A percentile compares a stretch with the other conserved stretches of the same genome.
These are phyloP conservation scores for Lyophyllum decastes DNA, from an alignment of 768 basidiomycete genomes.

Conservation along the genomic window DNA sequence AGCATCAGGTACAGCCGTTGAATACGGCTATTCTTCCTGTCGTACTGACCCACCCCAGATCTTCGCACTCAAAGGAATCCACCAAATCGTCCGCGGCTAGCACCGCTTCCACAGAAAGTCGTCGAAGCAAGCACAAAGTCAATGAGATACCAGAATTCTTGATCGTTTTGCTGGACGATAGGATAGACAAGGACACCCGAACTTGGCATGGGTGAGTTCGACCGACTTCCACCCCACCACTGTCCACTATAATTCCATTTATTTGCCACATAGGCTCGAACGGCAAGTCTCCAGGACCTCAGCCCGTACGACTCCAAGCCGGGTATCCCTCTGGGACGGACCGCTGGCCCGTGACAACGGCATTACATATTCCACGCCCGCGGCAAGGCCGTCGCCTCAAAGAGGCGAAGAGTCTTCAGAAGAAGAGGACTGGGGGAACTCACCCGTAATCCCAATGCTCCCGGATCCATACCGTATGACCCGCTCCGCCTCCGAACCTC, in stretches of 20 bases:
- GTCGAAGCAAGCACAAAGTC: slow-evolving; percentile 17
- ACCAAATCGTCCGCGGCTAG: slow-evolving; percentile 13
- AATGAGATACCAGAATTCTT: slow-evolving; percentile 31
- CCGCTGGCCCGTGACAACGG: slow-evolving; percentile 36
- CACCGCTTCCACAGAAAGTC: slow-evolving; percentile 12
- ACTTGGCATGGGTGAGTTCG: slow-evolving; percentile 46
- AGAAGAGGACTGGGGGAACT: slow-evolving; percentile 30
- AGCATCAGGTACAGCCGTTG: slow-evolving; percentile 10
- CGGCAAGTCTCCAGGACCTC: slow-evolving; percentile 30
- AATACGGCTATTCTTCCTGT: not conserved
- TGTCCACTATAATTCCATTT: not conserved
- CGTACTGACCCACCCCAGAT: not conserved
- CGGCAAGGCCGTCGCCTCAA: slow-evolving; percentile 1
- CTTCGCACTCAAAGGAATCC: slow-evolving; percentile 13
- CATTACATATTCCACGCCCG: slow-evolving; percentile 16
- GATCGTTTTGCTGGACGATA: slow-evolving; percentile 40
- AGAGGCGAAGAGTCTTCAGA: slow-evolving; percentile 28
- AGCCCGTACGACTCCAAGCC: slow-evolving; percentile 23
- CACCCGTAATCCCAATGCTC: slow-evolving; percentile 34
- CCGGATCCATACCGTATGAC: slow-evolving; percentile 13
- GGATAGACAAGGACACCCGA: slow-evolving; percentile 28
- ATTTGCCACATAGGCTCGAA: slow-evolving; percentile 26
- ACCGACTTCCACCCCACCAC: not conserved
- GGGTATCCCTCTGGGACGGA: slow-evolving; percentile 42
- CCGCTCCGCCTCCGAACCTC: slow-evolving; percentile 14